Percentiles rank a stretch among this genome's conserved stretches.
Evolutionary conservation across 768 basidiomycete species (phyloP).

Genomic region (Russula brevipes): DNA sequence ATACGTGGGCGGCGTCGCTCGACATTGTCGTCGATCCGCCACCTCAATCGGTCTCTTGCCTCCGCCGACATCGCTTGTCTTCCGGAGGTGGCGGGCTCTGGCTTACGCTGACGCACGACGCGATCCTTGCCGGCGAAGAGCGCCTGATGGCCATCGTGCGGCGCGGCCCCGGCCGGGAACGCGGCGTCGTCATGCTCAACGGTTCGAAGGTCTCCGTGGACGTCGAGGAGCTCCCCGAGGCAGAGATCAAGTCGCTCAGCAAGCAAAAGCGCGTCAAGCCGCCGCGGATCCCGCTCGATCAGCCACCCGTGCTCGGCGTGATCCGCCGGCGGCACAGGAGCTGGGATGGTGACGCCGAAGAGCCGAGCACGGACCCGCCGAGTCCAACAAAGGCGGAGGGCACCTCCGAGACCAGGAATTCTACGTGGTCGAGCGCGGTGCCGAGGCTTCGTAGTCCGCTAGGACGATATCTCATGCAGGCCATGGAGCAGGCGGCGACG

Average conservation of each 20-base stretch:
- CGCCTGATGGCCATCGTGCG: slow-evolving; percentile 70
- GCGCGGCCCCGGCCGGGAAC: slow-evolving; percentile 63
- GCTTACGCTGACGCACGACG: slow-evolving; percentile 87
- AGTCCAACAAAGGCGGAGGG: slow-evolving; percentile 14
- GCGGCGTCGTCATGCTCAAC: slow-evolving; percentile 82
- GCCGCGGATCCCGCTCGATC: slow-evolving; percentile 83
- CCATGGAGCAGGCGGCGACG: slow-evolving; percentile 65
- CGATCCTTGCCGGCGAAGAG: slow-evolving; percentile 70
- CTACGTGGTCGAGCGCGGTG: slow-evolving; percentile 47
- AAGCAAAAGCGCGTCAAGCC: slow-evolving; percentile 87
- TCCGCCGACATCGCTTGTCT: slow-evolving; percentile 83
- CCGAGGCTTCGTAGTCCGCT: slow-evolving; percentile 68
- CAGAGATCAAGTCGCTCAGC: slow-evolving; percentile 75
- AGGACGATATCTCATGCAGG: slow-evolving; percentile 64
- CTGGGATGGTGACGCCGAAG: slow-evolving; percentile 46
- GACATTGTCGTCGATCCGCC: slow-evolving; percentile 93
- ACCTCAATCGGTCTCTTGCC: slow-evolving; percentile 72
- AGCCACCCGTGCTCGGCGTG: slow-evolving; percentile 74
- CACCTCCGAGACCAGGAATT: slow-evolving; percentile 23
- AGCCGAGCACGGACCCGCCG: slow-evolving; percentile 20
- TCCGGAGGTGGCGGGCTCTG: slow-evolving; percentile 88
- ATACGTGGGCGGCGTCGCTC: slow-evolving; percentile 78
- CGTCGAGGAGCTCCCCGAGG: slow-evolving; percentile 80
- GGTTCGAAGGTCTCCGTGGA: slow-evolving; percentile 82
- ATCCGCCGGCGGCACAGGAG: slow-evolving; percentile 62